Percentiles rank a stretch among this genome's conserved stretches.
Evolutionary conservation across 2,329 filamentous ascomycete genomes (phyloP).

Genomic region (Chaetomiaceae sp.): DNA sequence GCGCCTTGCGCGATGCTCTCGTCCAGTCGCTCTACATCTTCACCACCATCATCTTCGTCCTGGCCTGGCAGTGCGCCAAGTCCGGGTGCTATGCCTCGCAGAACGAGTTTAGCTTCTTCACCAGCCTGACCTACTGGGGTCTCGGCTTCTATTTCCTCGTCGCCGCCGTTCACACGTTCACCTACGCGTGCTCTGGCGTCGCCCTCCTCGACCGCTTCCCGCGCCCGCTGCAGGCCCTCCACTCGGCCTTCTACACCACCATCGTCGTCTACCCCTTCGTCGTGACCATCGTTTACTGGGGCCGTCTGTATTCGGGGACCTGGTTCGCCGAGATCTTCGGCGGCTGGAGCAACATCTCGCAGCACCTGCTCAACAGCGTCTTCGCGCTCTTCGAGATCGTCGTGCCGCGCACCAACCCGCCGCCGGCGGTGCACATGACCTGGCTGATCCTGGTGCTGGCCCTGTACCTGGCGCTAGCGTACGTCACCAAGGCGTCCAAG

Average conservation of each 20-base stretch:
- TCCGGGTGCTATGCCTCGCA: constrained; percentile 42
- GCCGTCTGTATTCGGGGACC: constrained; percentile 44
- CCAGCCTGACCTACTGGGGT: constrained; percentile 75
- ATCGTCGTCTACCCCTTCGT: constrained; percentile 60
- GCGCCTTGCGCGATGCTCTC: neutral
- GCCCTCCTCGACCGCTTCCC: constrained; percentile 56
- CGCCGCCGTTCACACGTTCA: constrained; percentile 61
- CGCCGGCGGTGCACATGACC: constrained; percentile 58
- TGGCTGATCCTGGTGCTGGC: constrained; percentile 64
- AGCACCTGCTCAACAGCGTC: constrained; percentile 67
- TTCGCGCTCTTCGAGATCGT: constrained; percentile 73
- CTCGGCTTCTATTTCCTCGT: constrained; percentile 71
- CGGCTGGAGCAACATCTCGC: constrained; percentile 61
- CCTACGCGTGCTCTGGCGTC: constrained; percentile 51
- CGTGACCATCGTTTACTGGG: constrained; percentile 68
- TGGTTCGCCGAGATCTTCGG: constrained; percentile 48
- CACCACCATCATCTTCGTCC: constrained; percentile 60
- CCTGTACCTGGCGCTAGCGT: constrained; percentile 67
- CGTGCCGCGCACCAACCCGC: constrained; percentile 57
- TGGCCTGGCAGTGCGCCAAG: constrained; percentile 56
- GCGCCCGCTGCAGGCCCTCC: constrained; percentile 56
- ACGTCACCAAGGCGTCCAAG: constrained; percentile 62
- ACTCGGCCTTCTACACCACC: constrained; percentile 58
- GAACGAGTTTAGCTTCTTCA: constrained; percentile 73
- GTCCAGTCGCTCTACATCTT: constrained; percentile 60